Evolutionary conservation across 768 basidiomycete genomes (phyloP).

Genomic region (Tylopilus sp.): DNA sequence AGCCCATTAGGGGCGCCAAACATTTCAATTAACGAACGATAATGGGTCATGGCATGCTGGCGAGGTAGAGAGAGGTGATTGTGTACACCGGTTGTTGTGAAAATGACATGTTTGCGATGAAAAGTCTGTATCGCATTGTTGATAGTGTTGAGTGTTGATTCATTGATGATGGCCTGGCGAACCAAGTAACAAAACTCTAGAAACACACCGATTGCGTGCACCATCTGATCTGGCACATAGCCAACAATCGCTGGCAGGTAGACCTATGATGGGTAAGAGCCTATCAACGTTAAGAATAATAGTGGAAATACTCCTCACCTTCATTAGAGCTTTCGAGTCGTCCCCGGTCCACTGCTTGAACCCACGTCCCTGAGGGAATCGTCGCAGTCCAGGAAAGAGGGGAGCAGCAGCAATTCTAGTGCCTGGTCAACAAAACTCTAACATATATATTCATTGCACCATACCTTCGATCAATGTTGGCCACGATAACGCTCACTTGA

Average conservation of each 20-base stretch:
- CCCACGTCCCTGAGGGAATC: too few relatives aligned
- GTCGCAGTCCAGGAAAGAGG: too few relatives aligned
- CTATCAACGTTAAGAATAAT: too few relatives aligned
- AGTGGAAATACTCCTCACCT: neutral
- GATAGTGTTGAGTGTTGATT: neutral
- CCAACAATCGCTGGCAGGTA: neutral
- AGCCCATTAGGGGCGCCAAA: neutral
- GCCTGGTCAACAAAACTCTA: too few relatives aligned
- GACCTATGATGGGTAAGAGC: too few relatives aligned
- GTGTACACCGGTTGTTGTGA: neutral
- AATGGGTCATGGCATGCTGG: conserved; percentile 35
- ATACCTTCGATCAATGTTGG: too few relatives aligned
- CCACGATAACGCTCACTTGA: too few relatives aligned
- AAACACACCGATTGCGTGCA: neutral
- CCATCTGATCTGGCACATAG: neutral
- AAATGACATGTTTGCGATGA: neutral
- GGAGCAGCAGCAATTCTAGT: too few relatives aligned
- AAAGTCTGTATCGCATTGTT: neutral
- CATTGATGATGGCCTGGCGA: neutral
- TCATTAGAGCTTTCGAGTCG: conserved; percentile 3
- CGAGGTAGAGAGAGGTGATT: conserved; percentile 25
- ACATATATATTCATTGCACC: too few relatives aligned
- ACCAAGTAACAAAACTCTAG: neutral
- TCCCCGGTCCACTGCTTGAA: too few relatives aligned
- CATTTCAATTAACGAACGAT: neutral